Conservation (phyloP, 495 filamentous ascomycete genomes). For the Neurospora sp. region DNA sequence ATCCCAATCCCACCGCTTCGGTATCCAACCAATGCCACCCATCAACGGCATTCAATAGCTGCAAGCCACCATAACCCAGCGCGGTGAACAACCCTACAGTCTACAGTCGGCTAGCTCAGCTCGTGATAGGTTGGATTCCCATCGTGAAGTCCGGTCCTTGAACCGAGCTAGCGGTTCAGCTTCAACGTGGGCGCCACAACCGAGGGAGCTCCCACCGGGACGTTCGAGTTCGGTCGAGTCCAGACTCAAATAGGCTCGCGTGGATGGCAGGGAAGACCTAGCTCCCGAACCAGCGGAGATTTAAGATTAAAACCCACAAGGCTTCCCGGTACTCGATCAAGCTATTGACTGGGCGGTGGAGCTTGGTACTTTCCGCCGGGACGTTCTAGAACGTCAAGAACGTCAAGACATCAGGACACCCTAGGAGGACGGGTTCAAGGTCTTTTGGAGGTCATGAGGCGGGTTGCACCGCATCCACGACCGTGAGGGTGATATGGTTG, state of each 20-base stretch:
- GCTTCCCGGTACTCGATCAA: neutral
- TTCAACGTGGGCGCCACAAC: neutral
- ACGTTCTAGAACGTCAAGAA: neutral
- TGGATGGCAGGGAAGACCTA: neutral
- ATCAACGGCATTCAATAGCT: neutral
- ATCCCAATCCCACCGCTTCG: neutral
- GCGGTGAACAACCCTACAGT: neutral
- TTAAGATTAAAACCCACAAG: neutral
- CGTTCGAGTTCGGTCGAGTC: neutral
- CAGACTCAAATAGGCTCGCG: neutral
- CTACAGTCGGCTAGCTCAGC: neutral
- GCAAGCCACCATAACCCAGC: neutral
- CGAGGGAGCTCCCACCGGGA: neutral
- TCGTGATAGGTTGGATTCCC: neutral
- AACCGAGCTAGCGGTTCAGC: neutral
- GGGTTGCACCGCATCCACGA: neutral
- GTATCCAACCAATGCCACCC: neutral
- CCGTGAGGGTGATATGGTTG: neutral
- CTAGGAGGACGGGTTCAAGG: neutral
- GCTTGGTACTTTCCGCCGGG: neutral
- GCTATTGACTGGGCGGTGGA: neutral
- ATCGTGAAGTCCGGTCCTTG: neutral
- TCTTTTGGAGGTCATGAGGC: neutral
- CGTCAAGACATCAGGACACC: neutral
- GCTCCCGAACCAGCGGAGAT: neutral